Evolutionary conservation across 2,329 filamentous ascomycete species (phyloP), one percentile per base, ranked within the genome.

Genomic region (Seiridium cupressi): DNA sequence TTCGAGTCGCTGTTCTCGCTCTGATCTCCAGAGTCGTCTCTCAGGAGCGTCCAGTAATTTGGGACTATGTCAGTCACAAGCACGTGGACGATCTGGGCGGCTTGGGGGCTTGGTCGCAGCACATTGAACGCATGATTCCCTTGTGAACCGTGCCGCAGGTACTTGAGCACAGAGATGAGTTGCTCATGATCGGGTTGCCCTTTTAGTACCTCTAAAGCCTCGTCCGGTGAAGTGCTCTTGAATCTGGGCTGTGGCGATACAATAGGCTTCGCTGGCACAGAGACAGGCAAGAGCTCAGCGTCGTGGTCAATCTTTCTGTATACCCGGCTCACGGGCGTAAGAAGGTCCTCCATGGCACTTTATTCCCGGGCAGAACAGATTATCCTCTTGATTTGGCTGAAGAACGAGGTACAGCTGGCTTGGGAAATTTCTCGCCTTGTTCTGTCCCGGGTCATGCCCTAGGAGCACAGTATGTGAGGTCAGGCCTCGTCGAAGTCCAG

Each of bases 21-120:
- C 26, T 58, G 61, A 34, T 44, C 36, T 57, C 71, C 36, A 3
- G 70, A 72, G n/a, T 76, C 77, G 60, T 84, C 81, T 44, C 79
- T 75, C 13, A 94, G 70, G 7, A 86, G 68, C 3, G 80, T 71
- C 94, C 95, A 98, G 74, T 94, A 96, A 70, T 93, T 91, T 1
- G 91, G 90, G 6, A 92, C 79, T 34, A 90, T 93, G 38, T 88
- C 85, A 13, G 84, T 88, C 61, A 96, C 86, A 42, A 99, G 77
- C 3, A 85, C 77, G 69, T 93, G 88, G 57, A 94, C 80, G 38
- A 97, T 85, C 66, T 93, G 90, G 26, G 92, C 87, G 60, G 87
- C 85, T 62, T 86, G 77, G 1, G 93, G 88, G 38, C 84, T 84
- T 3, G 92, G 88, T 3, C 79, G 73, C 49, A 81, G 78, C 55